These are phyloP conservation scores for Podosphaera fusca DNA, from an alignment of 2,329 filamentous ascomycete genomes.

Conservation along the genomic window DNA sequence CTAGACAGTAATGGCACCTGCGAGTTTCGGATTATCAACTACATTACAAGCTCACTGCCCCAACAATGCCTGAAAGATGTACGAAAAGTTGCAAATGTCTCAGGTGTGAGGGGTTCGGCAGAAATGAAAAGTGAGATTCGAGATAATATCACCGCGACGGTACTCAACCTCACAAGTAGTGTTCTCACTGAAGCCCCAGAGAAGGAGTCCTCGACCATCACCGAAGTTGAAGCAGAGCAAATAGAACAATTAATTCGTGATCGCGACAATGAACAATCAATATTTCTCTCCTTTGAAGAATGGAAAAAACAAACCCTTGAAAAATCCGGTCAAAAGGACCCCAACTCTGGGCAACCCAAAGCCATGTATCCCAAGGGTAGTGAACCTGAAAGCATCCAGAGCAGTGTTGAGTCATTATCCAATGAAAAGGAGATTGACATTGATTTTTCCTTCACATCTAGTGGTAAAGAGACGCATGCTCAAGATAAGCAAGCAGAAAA, in stretches of 20 bases:
- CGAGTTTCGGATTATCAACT: conserved; percentile 17
- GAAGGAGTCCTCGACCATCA: neutral
- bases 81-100: conserved; percentile 11
- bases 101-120: conserved; percentile 1
- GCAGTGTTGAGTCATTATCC: conserved; percentile 55
- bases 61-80: conserved; percentile 14
- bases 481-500: conserved; percentile 6
- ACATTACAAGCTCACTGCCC: conserved; percentile 16
- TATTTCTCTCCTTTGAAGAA: conserved; percentile 92
- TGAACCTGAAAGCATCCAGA: conserved; percentile 32
- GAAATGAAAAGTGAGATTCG: neutral
- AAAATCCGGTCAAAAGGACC: conserved; percentile 58
- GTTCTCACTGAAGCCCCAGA: neutral
- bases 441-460: conserved; percentile 25
- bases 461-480: conserved; percentile 12
- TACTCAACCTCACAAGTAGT: neutral
- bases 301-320: conserved; percentile 91
- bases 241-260: neutral
- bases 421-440: conserved; percentile 75
- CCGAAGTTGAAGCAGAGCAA: neutral
- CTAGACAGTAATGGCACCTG: conserved; percentile 9
- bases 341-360: conserved; percentile 32
- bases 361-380: conserved; percentile 23
- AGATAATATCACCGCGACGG: conserved; percentile 1
- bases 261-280: conserved; percentile 30